Conservation (phyloP, 140 eudicot genomes). For the Erigeron philadelphicus region DNA sequence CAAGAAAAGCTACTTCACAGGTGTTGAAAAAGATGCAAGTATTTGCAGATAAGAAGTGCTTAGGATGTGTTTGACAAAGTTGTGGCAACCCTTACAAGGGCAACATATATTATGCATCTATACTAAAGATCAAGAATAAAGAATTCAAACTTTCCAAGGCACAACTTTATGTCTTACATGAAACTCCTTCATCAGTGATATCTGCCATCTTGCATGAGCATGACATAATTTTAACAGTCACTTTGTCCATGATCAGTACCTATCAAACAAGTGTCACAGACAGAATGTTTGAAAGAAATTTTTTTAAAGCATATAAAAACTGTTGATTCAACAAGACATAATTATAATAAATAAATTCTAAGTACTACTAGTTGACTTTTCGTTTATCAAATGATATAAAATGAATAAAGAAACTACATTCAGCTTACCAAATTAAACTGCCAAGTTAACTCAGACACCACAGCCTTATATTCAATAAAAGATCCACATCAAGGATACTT, state of each 20-base stretch:
- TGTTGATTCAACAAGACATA: background rate
- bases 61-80: slow-evolving; percentile 5
- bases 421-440: no score
- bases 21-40: slow-evolving; percentile 6
- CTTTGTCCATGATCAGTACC: slow-evolving; percentile 96
- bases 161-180: slow-evolving; percentile 70
- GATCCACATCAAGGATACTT: background rate
- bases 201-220: slow-evolving; percentile 97
- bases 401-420: background rate
- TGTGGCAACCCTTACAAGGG: slow-evolving; percentile 14
- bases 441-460: no score
- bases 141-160: slow-evolving; percentile 27
- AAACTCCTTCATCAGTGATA: slow-evolving; percentile 94
- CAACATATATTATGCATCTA: background rate
- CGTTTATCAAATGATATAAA: slow-evolving; percentile 5
- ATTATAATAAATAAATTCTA: background rate
- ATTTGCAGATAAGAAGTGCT: background rate
- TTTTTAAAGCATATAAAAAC: background rate
- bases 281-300: background rate
- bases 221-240: slow-evolving; percentile 84
- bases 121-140: slow-evolving; percentile 5
- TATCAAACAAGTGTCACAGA: slow-evolving; percentile 31
- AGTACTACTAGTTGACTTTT: slow-evolving; percentile 11
- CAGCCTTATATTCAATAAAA: background rate
- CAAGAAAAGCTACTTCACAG: slow-evolving; percentile 1